These are phyloP conservation scores for Pinus taeda DNA, from an alignment of 75 land plant genomes.

Conservation along the genomic window DNA sequence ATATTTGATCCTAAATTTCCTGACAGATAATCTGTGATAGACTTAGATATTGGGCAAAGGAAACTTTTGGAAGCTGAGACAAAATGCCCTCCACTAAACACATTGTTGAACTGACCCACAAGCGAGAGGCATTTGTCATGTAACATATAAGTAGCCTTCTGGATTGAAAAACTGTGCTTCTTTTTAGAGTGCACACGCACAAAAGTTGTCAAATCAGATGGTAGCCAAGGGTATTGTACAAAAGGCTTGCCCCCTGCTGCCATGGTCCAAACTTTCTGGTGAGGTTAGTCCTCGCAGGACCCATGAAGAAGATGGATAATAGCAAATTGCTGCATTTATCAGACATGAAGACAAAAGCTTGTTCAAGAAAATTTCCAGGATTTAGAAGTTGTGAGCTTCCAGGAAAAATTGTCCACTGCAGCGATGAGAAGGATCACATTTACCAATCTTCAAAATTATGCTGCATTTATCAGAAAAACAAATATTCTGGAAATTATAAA, in stretches of 20 bases:
- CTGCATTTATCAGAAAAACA: neutral
- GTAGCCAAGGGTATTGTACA: neutral
- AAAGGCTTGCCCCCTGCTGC: constrained; percentile 7
- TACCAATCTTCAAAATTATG: neutral
- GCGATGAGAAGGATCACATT: neutral
- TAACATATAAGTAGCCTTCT: neutral
- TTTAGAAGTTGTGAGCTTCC: neutral
- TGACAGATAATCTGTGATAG: neutral
- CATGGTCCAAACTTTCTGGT: neutral
- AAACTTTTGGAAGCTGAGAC: neutral
- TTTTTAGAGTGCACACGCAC: neutral
- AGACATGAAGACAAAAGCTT: constrained; percentile 1
- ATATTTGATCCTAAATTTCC: neutral
- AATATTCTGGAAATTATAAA: neutral
- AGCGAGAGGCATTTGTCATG: constrained; percentile 11
- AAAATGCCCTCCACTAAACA: neutral
- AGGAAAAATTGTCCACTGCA: neutral
- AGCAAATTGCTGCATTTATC: constrained; percentile 1
- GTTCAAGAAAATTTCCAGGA: neutral
- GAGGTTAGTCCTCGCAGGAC: neutral
- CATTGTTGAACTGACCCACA: neutral
- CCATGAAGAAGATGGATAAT: neutral
- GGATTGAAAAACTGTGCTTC: neutral
- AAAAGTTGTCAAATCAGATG: neutral
- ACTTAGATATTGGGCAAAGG: neutral